Conservation (phyloP, 805 yeast genomes). For the Alloascoidea hylecoeti region DNA sequence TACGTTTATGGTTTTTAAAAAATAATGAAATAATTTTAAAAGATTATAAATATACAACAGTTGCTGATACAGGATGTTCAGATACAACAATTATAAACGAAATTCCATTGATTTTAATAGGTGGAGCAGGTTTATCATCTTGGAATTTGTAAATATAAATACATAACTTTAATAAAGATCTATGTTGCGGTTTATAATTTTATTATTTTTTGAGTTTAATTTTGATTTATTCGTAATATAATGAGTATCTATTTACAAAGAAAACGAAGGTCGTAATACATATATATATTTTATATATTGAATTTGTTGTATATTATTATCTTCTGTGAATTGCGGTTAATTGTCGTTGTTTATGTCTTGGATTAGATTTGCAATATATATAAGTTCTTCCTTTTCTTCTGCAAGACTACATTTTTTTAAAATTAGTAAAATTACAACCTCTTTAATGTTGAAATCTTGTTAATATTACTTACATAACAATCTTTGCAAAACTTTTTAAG, state of each 20-base stretch:
- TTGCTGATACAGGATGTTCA: conserved; percentile 81
- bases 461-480: conserved; percentile 38
- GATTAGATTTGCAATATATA: conserved; percentile 85
- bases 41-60: conserved; percentile 50
- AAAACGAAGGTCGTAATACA: too few relatives aligned
- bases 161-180: neutral
- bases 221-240: too few relatives aligned
- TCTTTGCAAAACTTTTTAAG: conserved; percentile 89
- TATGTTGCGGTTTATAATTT: neutral
- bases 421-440: neutral
- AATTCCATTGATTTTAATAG: conserved; percentile 30
- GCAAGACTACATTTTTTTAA: conserved; percentile 35
- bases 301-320: too few relatives aligned
- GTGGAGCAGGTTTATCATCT: conserved; percentile 72
- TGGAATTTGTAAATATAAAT: conserved; percentile 20
- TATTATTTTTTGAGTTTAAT: too few relatives aligned
- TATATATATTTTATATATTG: too few relatives aligned
- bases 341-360: conserved; percentile 93
- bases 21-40: conserved; percentile 16
- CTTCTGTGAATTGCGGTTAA: too few relatives aligned
- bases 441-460: neutral
- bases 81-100: conserved; percentile 14
- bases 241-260: too few relatives aligned
- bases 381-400: conserved; percentile 92
- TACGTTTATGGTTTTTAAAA: conserved; percentile 46